Percentiles rank a stretch among this genome's conserved stretches.
Evolutionary conservation across 164 flowering plant species (phyloP).

Genomic region (Saururus chinensis): DNA sequence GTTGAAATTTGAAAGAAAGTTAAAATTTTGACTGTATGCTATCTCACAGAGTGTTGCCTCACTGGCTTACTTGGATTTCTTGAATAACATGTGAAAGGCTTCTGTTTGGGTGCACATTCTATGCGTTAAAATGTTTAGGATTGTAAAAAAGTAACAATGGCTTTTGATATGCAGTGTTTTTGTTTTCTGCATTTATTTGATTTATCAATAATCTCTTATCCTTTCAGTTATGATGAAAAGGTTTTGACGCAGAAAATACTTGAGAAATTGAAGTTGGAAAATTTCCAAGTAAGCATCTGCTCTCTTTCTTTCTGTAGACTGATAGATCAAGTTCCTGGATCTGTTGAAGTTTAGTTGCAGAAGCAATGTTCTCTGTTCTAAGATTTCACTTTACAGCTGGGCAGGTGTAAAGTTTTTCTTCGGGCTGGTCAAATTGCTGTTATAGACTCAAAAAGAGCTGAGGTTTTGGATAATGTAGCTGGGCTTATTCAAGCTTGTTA

Average conservation of each 20-base stretch:
- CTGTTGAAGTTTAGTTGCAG: not conserved
- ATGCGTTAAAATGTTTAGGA: too few species aligned
- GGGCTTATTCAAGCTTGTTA: slow-evolving; percentile 55
- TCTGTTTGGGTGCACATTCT: too few species aligned
- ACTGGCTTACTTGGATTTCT: too few species aligned
- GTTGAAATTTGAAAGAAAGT: too few species aligned
- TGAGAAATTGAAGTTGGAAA: slow-evolving; percentile 62
- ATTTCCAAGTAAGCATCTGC: slow-evolving; percentile 58
- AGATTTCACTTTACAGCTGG: slow-evolving; percentile 39
- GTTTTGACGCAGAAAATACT: slow-evolving; percentile 54
- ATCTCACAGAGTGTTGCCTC: too few species aligned
- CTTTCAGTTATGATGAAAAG: slow-evolving; percentile 67
- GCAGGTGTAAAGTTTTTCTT: slow-evolving; percentile 79
- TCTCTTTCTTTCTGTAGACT: not conserved
- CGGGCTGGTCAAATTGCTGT: slow-evolving; percentile 94
- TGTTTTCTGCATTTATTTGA: not conserved
- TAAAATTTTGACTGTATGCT: too few species aligned
- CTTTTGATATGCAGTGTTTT: not conserved
- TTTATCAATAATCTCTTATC: too few species aligned
- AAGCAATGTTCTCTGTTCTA: not conserved
- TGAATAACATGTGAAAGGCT: too few species aligned
- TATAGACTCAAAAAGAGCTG: slow-evolving; percentile 72
- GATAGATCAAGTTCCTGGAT: not conserved
- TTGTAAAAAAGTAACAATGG: not conserved
- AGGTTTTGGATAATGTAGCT: slow-evolving; percentile 77